Evolutionary conservation across 352 stramenopile species (phyloP), one percentile per base, ranked within the genome.

Genomic region (Sclerospora graminicola): DNA sequence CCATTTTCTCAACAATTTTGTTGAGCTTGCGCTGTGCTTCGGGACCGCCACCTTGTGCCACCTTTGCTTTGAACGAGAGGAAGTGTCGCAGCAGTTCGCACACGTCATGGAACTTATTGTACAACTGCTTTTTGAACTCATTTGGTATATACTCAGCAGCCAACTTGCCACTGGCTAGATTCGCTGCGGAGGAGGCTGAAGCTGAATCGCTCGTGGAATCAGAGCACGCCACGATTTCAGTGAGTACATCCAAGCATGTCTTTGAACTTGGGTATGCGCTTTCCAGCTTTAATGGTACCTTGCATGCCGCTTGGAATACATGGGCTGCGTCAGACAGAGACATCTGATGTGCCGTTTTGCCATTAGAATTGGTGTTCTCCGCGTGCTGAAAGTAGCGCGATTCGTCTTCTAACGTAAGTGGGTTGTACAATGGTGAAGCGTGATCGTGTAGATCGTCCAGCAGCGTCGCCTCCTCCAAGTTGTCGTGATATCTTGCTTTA

Each of bases 101-200:
- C 42, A 90, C 79, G 41, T 90, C 76, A 55, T 90, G 78, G 48
- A 89, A 90, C 42, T 89, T 77, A 34, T 77, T 81, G 69, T 85
- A 88, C 29, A 93, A 63, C 40, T 88, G 72, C 49, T 87, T 88
- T 58, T 90, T 90, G 54, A 90, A 90, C 31, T 93, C 77, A 29
- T 69, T 85, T 23, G 78, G 78, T 45, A 90, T 90, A 37, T 68
- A 84, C 34, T 85, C 74, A 4, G 78, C 74, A 1, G 74, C 70
- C 38, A 82, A 60, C 1, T 68, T 68, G 8, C 73, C 74, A 24
- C 62, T 71, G 13, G 65, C 60, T 10, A 83, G 46, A 33, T 65
- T 76, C 14, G 67, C 50, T 27, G 63, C 57, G 5, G 69, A 80
- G 6, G 68, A 81, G 8, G 68, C 66, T 20, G 70, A 76, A 15